Evolutionary conservation across 2,329 filamentous ascomycete genomes (phyloP).

Genomic region (Aspergillus piperis): DNA sequence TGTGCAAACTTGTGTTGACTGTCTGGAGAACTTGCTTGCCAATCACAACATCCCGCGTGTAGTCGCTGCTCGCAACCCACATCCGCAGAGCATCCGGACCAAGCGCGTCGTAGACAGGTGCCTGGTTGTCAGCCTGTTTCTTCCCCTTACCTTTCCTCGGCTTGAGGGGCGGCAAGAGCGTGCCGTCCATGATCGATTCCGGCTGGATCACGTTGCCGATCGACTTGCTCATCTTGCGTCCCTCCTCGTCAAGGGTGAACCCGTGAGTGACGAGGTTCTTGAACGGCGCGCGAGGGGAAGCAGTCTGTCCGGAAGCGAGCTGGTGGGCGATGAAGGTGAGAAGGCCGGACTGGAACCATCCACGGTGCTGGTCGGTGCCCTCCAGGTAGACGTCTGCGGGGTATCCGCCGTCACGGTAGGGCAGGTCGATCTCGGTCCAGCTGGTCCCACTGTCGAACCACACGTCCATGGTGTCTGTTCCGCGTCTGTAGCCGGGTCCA

Average conservation of each 20-base stretch:
- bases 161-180: constrained; percentile 70
- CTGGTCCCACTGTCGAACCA: constrained; percentile 99
- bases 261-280: constrained; percentile 91
- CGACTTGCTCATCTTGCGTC: constrained; percentile 99
- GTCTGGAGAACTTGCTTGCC: constrained; percentile 74
- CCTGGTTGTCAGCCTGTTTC: constrained; percentile 37
- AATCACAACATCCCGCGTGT: constrained; percentile 82
- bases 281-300: constrained; percentile 66
- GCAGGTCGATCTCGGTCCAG: constrained; percentile 64
- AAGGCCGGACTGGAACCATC: constrained; percentile 97
- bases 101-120: constrained; percentile 64
- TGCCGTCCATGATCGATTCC: constrained; percentile 80
- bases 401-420: constrained; percentile 31
- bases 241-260: constrained; percentile 83
- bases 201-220: constrained; percentile 85
- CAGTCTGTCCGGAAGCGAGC: constrained; percentile 36
- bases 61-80: constrained; percentile 91
- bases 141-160: constrained; percentile 59
- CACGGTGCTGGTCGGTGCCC: constrained; percentile 92
- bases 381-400: constrained; percentile 86
- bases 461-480: constrained; percentile 96
- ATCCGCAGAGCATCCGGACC: constrained; percentile 85
- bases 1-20: constrained; percentile 75
- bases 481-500: constrained; percentile 63
- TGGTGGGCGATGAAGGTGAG: constrained; percentile 75